Evolutionary conservation across 2,329 filamentous ascomycete genomes (phyloP).

Genomic region (Penicillium sp.): DNA sequence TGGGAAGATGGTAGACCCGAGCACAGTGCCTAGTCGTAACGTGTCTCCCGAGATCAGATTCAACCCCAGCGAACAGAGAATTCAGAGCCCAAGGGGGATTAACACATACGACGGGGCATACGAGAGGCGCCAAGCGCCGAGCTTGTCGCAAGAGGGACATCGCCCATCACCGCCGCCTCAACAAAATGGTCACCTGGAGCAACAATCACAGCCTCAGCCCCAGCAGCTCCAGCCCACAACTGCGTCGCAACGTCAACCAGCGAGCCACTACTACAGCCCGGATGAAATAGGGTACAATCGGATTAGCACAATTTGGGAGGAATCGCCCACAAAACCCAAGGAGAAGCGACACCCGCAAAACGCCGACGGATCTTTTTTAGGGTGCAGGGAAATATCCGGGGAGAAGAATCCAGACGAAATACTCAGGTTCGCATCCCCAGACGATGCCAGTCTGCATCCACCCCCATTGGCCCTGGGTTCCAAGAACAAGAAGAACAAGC

Average conservation of each 20-base stretch:
- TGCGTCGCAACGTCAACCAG: slow-evolving; percentile 2
- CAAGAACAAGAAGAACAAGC: slow-evolving; percentile 28
- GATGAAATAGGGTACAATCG: slow-evolving; percentile 42
- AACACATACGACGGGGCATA: slow-evolving; percentile 17
- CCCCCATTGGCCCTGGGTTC: slow-evolving; percentile 23
- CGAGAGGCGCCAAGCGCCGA: slow-evolving; percentile 15
- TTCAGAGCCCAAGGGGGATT: slow-evolving; percentile 18
- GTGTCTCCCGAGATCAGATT: slow-evolving; percentile 31
- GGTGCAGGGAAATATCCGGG: slow-evolving; percentile 39
- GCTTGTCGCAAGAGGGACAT: neutral
- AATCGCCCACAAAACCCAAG: slow-evolving; percentile 28
- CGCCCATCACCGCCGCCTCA: slow-evolving; percentile 4
- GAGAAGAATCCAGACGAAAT: slow-evolving; percentile 42
- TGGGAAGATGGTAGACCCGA: slow-evolving; percentile 33
- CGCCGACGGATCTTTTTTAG: slow-evolving; percentile 43
- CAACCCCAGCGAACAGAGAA: slow-evolving; percentile 28
- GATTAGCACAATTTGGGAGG: slow-evolving; percentile 40
- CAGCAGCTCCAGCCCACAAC: slow-evolving; percentile 4
- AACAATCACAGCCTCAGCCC: slow-evolving; percentile 3
- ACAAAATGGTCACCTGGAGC: neutral
- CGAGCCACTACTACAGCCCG: slow-evolving; percentile 38
- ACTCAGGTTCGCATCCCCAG: slow-evolving; percentile 33
- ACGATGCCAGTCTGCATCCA: slow-evolving; percentile 28
- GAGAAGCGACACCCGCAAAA: slow-evolving; percentile 21
- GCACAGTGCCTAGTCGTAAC: slow-evolving; percentile 32